Base-by-base conservation (phyloP, 371 early-diverging fungal species). In the Lichtheimia ornata region DNA sequence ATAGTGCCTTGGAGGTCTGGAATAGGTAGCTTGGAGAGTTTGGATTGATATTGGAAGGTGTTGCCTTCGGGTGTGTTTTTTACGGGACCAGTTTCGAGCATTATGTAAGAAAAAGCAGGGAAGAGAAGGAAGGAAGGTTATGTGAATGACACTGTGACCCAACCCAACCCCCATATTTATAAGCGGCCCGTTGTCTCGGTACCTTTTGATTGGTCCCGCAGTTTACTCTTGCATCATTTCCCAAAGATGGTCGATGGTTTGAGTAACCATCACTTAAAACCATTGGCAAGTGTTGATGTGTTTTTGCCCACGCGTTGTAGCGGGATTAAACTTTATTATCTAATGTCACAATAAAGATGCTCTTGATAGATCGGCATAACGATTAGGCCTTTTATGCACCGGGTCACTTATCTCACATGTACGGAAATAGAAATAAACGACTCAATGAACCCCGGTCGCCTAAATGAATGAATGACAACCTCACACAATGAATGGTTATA, bases 1-100 rank as follows among this genome's bases (percentile, higher is more conserved):
- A 84, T 70, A 1, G 97, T 96, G 57, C 91, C 91, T 43, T 88
- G 76, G 42, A 97, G 85, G 18, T 89, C 80, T 0, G 98, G 97
- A 44, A 97, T 89, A 27, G 97, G 97, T 18, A 96, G 81, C 49
- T 85, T 87, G 18, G 89, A 89, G 20, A 96, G 83, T 53, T 82
- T 75, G 9, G 71, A 69, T 64, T 88, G 88, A 59, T 81, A 80
- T 63, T 79, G 74, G 61, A 82, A 74, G 3, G 85, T 72, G 44
- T 72, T 64, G 13, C 73, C 74, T 13, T 57, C 63, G 2, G 52
- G 41, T 27, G 56, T 15, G 25, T 63, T 51, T 11, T 27, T 43
- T 28, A 52, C 22, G 24, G 28, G 30, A 14, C 24, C 20, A 30
- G 57, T 18, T n/a, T 50, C 43, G 47, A 58, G 49, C 58, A 57